Conservation (phyloP, 1,284 basidiomycete species). For the Austroboletus novae-zelandiae region DNA sequence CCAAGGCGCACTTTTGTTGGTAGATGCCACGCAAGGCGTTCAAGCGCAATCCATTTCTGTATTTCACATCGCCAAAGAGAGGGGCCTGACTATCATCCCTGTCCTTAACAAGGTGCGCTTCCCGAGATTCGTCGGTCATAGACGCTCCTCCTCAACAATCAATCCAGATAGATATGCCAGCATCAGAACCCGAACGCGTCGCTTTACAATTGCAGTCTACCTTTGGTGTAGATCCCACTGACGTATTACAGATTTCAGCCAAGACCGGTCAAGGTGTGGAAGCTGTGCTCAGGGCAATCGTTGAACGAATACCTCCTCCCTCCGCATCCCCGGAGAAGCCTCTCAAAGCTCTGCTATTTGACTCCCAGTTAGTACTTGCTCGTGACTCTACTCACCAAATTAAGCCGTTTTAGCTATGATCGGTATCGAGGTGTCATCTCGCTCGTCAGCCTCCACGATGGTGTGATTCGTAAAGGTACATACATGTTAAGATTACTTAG, state of each 20-base stretch:
- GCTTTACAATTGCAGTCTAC: slow-evolving; percentile 79
- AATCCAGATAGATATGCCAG: slow-evolving; percentile 80
- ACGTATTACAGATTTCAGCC: slow-evolving; percentile 82
- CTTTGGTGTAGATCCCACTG: slow-evolving; percentile 72
- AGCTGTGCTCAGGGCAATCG: slow-evolving; percentile 74
- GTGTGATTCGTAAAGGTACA: slow-evolving; percentile 62
- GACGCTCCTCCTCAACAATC: slow-evolving; percentile 1
- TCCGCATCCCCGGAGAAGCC: slow-evolving; percentile 49
- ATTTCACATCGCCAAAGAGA: slow-evolving; percentile 84
- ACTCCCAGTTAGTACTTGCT: slow-evolving; percentile 69
- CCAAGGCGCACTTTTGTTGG: slow-evolving; percentile 88
- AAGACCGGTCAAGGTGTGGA: slow-evolving; percentile 89
- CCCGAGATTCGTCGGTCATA: background rate
- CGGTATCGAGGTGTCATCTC: slow-evolving; percentile 96
- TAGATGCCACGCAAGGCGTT: slow-evolving; percentile 96
- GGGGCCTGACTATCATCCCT: slow-evolving; percentile 84
- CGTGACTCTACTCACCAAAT: background rate
- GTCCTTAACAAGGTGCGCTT: slow-evolving; percentile 86
- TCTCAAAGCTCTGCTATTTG: slow-evolving; percentile 88
- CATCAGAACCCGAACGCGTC: slow-evolving; percentile 79
- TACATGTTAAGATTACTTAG: background rate
- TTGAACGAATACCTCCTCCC: slow-evolving; percentile 82
- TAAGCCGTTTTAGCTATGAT: slow-evolving; percentile 71
- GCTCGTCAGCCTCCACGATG: slow-evolving; percentile 76
- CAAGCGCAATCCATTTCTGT: slow-evolving; percentile 98